These are phyloP conservation scores for Geranium incanum DNA, from an alignment of 441 rosid genomes.

Conservation along the genomic window DNA sequence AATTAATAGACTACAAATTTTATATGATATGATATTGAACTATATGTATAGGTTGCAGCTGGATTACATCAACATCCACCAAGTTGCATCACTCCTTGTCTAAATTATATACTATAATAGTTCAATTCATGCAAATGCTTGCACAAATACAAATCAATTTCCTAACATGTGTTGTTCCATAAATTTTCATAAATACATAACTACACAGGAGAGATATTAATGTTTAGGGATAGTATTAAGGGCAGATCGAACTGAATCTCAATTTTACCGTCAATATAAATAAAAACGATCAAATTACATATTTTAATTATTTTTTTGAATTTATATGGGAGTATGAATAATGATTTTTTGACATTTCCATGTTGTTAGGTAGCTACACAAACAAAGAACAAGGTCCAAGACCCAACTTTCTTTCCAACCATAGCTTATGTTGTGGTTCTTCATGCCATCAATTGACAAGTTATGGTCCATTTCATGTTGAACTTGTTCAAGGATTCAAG, in stretches of 20 bases:
- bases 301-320: no score
- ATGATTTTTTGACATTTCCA: no score
- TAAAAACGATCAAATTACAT: no score
- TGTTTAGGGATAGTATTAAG: no score
- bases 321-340: no score
- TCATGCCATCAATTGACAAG: neutral
- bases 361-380: no score
- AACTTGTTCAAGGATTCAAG: neutral
- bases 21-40: neutral
- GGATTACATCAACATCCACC: constrained; percentile 1
- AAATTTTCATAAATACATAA: neutral
- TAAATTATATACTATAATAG: no score
- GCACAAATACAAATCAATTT: neutral
- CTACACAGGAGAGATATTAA: neutral
- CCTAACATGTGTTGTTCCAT: neutral
- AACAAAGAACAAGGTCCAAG: neutral
- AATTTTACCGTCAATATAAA: no score
- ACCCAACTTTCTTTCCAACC: neutral
- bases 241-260: no score
- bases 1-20: neutral
- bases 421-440: neutral
- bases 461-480: neutral
- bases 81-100: neutral
- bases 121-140: neutral
- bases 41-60: neutral